Conservation (phyloP, 345 rosid genomes). For the Syzygium jambos region DNA sequence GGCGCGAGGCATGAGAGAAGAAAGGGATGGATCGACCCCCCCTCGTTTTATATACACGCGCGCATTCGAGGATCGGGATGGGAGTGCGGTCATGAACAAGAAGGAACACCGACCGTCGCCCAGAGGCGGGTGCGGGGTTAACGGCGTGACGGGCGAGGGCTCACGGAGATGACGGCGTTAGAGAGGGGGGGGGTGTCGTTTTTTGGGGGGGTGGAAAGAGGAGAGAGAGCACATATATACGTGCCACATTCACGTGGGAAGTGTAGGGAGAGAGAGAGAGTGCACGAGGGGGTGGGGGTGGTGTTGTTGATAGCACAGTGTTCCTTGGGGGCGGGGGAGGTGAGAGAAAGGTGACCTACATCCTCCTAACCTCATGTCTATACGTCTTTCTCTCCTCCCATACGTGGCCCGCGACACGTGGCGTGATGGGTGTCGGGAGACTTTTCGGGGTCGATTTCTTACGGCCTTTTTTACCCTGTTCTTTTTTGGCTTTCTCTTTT, state of each 20-base stretch:
- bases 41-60: background rate
- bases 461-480: background rate
- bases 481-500: fast-evolving
- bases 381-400: conserved; percentile 2
- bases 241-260: background rate
- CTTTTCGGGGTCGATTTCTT: background rate
- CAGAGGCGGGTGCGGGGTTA: background rate
- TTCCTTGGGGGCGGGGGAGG: conserved; percentile 1
- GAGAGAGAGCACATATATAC: background rate
- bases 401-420: conserved; percentile 19
- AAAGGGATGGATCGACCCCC: background rate
- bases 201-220: background rate
- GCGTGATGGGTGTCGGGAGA: conserved; percentile 1
- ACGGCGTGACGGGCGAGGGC: background rate
- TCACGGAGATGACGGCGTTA: background rate
- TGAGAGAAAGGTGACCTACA: conserved; percentile 56
- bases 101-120: background rate
- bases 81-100: background rate
- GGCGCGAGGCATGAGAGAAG: background rate
- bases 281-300: background rate
- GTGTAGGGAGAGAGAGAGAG: background rate
- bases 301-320: background rate
- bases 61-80: background rate
- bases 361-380: conserved; percentile 24
- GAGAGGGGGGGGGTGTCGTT: background rate